Percentiles rank a stretch among this genome's conserved stretches.
Evolutionary conservation across 2,329 filamentous ascomycete species (phyloP).

Genomic region (Chaetomium olivaceum): DNA sequence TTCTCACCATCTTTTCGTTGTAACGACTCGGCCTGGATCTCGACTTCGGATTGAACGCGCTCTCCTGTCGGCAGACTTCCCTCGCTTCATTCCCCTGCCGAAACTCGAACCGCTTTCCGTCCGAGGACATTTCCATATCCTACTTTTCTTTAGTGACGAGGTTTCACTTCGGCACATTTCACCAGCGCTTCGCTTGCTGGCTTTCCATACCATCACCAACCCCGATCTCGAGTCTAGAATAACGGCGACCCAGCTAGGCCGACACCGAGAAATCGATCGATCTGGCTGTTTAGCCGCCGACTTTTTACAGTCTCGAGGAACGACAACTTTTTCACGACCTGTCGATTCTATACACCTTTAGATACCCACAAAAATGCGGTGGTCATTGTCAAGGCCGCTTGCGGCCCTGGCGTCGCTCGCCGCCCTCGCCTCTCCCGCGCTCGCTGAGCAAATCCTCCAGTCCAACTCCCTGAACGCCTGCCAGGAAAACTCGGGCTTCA

Average conservation of each 20-base stretch:
- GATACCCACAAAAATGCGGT: slow-evolving; percentile 47
- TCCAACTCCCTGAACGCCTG: slow-evolving; percentile 85
- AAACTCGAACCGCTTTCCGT: slow-evolving; percentile 12
- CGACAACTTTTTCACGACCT: slow-evolving; percentile 13
- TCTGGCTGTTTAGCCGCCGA: slow-evolving; percentile 4
- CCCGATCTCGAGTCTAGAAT: neutral
- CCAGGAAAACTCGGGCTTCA: slow-evolving; percentile 80
- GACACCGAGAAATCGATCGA: neutral
- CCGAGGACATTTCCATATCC: neutral
- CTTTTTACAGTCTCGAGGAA: neutral
- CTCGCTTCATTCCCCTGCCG: slow-evolving; percentile 34
- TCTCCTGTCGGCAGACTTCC: slow-evolving; percentile 30
- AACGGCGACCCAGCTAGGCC: neutral
- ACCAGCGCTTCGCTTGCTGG: slow-evolving; percentile 13
- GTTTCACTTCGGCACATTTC: slow-evolving; percentile 12
- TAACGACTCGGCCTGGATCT: neutral
- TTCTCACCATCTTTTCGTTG: neutral
- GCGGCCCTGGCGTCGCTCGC: slow-evolving; percentile 49
- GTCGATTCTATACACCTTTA: neutral
- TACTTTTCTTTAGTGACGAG: neutral
- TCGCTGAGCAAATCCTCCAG: slow-evolving; percentile 62
- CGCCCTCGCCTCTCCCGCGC: slow-evolving; percentile 47
- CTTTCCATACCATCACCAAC: neutral
- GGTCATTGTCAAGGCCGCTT: slow-evolving; percentile 47
- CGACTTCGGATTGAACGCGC: slow-evolving; percentile 8